Conservation (phyloP, 306 rosid species). For the Rosa chinensis region DNA sequence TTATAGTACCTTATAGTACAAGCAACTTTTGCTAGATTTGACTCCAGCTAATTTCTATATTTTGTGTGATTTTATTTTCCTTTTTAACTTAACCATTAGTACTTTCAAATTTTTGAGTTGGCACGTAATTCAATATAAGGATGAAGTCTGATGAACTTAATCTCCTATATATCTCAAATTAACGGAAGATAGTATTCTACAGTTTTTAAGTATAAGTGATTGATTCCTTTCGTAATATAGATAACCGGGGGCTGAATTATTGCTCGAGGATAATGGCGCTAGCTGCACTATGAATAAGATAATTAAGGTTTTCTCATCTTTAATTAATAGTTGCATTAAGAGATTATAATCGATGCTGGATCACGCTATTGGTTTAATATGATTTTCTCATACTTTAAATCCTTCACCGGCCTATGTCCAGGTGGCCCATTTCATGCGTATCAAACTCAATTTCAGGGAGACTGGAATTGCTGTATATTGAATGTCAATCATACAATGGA, state of each 20-base stretch:
- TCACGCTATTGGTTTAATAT: not conserved
- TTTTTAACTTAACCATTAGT: not conserved
- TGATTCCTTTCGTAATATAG: not conserved
- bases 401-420: not conserved
- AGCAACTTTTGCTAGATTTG: not conserved
- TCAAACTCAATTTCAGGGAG: slow-evolving; percentile 6
- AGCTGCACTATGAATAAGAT: not conserved
- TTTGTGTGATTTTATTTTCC: not conserved
- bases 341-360: not conserved
- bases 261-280: not conserved
- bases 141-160: not conserved
- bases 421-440: slow-evolving; percentile 5
- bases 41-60: not conserved
- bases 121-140: not conserved
- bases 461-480: not conserved
- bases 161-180: not conserved
- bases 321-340: not conserved
- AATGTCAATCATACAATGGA: not conserved
- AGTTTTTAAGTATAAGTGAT: not conserved
- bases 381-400: not conserved
- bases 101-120: not conserved
- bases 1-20: not conserved
- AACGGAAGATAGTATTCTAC: not conserved
- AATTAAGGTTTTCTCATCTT: not conserved
- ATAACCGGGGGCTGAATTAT: not conserved